Evolutionary conservation across 2,329 filamentous ascomycete genomes (phyloP).

Genomic region (Sphaceloma murrayae): DNA sequence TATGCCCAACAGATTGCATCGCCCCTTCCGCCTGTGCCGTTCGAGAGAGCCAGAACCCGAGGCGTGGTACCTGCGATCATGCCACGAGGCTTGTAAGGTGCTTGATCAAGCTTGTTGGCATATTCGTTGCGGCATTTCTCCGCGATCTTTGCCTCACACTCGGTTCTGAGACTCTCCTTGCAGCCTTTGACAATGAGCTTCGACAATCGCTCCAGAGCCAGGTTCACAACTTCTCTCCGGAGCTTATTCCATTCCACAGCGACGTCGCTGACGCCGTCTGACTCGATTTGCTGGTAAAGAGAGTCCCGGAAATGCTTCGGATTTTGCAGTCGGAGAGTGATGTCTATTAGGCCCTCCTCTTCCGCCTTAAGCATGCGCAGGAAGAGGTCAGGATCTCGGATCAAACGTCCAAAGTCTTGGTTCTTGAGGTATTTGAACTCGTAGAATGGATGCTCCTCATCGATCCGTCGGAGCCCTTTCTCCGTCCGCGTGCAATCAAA

Average conservation of each 20-base stretch:
- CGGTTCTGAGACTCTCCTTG: constrained; percentile 86
- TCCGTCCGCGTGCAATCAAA: constrained; percentile 87
- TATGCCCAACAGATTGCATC: constrained; percentile 87
- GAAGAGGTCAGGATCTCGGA: constrained; percentile 77
- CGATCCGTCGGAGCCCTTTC: constrained; percentile 86
- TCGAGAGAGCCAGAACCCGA: constrained; percentile 77
- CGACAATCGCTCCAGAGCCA: constrained; percentile 72
- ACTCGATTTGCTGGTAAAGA: constrained; percentile 75
- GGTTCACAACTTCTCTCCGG: constrained; percentile 72
- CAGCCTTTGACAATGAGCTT: constrained; percentile 80
- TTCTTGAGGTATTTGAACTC: constrained; percentile 95
- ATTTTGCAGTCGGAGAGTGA: constrained; percentile 67
- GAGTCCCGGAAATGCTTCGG: constrained; percentile 66
- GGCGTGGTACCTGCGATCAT: constrained; percentile 82
- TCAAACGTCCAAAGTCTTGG: constrained; percentile 73
- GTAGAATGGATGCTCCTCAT: constrained; percentile 91
- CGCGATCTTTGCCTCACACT: constrained; percentile 88
- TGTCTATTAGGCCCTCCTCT: constrained; percentile 82
- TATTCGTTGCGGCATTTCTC: constrained; percentile 82
- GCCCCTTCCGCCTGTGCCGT: constrained; percentile 67
- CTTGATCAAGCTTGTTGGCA: constrained; percentile 82
- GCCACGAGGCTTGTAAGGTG: constrained; percentile 88
- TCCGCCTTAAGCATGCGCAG: constrained; percentile 97
- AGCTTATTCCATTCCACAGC: constrained; percentile 92
- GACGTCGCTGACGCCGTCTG: constrained; percentile 89